Conservation (phyloP, 768 basidiomycete species). For the Mrakia gelida region DNA sequence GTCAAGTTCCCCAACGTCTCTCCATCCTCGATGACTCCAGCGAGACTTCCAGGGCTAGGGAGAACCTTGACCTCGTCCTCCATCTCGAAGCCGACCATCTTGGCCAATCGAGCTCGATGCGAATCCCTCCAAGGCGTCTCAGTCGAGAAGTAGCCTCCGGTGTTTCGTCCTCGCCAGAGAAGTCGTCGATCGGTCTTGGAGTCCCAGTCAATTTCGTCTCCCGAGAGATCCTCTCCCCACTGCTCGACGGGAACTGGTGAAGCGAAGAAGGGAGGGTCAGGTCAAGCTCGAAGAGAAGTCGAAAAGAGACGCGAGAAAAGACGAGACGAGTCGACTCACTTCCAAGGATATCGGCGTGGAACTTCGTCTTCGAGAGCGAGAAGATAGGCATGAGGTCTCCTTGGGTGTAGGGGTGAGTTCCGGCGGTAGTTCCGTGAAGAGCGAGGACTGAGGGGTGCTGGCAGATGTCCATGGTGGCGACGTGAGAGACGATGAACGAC, state of each 20-base stretch:
- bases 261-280: neutral
- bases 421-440: slow-evolving; percentile 44
- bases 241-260: slow-evolving; percentile 38
- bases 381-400: slow-evolving; percentile 39
- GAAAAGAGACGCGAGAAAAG: neutral
- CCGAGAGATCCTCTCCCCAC: slow-evolving; percentile 35
- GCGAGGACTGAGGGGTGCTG: slow-evolving; percentile 43
- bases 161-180: slow-evolving; percentile 42
- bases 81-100: slow-evolving; percentile 30
- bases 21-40: neutral
- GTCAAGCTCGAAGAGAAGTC: neutral
- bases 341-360: slow-evolving; percentile 41
- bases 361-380: slow-evolving; percentile 38
- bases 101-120: slow-evolving; percentile 39
- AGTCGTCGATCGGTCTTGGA: slow-evolving; percentile 36
- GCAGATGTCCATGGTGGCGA: slow-evolving; percentile 44
- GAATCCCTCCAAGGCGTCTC: slow-evolving; percentile 37
- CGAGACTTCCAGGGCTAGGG: slow-evolving; percentile 18
- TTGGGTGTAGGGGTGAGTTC: slow-evolving; percentile 36
- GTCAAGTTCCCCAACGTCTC: slow-evolving; percentile 17
- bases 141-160: slow-evolving; percentile 33
- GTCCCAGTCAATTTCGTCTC: slow-evolving; percentile 36
- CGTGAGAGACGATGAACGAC: slow-evolving; percentile 44
- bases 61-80: slow-evolving; percentile 3
- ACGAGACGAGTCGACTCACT: slow-evolving; percentile 6